Evolutionary conservation across 805 yeast species (phyloP).

Genomic region (Candida cerambycidarum): DNA sequence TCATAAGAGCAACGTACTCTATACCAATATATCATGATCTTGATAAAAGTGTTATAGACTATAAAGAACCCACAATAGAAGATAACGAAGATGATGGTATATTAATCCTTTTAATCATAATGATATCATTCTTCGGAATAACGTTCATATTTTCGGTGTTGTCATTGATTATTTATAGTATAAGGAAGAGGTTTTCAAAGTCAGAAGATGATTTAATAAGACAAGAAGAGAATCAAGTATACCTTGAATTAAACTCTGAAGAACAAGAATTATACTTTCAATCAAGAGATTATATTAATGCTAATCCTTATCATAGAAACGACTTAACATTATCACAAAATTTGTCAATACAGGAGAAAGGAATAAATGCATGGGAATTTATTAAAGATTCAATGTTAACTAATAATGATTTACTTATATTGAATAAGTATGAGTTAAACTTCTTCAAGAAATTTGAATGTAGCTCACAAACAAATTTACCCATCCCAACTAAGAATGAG

Average conservation of each 20-base stretch:
- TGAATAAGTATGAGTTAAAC: conserved; percentile 62
- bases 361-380: conserved; percentile 89
- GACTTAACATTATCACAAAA: conserved; percentile 57
- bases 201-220: conserved; percentile 56
- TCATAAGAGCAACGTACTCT: background rate
- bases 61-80: background rate
- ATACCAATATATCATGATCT: background rate
- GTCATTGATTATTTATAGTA: conserved; percentile 7
- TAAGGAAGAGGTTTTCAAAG: conserved; percentile 9
- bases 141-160: conserved; percentile 5
- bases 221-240: conserved; percentile 58
- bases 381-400: conserved; percentile 54
- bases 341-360: conserved; percentile 77
- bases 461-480: conserved; percentile 77
- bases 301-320: conserved; percentile 39
- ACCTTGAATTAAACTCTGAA: conserved; percentile 60
- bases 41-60: conserved; percentile 1
- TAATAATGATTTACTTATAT: conserved; percentile 57
- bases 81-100: conserved; percentile 3
- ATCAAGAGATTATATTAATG: conserved; percentile 49
- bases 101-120: conserved; percentile 8
- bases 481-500: conserved; percentile 78
- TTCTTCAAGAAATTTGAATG: conserved; percentile 61
- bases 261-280: conserved; percentile 71
- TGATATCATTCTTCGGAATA: conserved; percentile 10